Evolutionary conservation across 2,329 filamentous ascomycete species (phyloP).

Genomic region (Colletotrichum truncatum): DNA sequence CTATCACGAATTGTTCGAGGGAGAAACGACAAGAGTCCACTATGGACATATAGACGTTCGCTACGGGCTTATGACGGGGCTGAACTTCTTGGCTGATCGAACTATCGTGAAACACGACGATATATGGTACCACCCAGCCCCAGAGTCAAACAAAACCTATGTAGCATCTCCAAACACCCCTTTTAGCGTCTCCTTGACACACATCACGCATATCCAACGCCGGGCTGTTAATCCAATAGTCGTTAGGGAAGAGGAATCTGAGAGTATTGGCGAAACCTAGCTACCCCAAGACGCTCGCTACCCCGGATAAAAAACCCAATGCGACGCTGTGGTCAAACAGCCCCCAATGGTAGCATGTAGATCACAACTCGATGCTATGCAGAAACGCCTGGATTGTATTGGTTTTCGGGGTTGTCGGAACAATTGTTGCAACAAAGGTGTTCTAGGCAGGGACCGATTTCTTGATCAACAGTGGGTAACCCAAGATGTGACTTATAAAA

Average conservation of each 20-base stretch:
- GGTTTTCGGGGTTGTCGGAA: conserved; percentile 4
- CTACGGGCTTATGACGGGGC: neutral
- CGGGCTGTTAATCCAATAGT: too few relatives aligned
- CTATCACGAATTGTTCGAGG: neutral
- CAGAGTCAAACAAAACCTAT: conserved; percentile 3
- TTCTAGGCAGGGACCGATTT: neutral
- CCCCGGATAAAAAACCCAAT: too few relatives aligned
- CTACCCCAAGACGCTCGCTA: too few relatives aligned
- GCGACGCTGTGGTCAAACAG: too few relatives aligned
- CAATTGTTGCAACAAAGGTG: neutral
- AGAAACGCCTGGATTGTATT: neutral
- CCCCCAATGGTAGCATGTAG: neutral
- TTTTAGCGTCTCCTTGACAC: neutral
- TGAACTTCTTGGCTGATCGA: neutral
- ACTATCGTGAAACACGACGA: conserved; percentile 22
- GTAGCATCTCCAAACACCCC: neutral
- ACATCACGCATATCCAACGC: neutral
- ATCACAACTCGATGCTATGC: neutral
- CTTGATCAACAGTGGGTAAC: neutral
- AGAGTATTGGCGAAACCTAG: too few relatives aligned
- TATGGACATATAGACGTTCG: neutral
- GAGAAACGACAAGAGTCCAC: neutral
- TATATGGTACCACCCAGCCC: neutral
- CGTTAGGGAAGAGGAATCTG: too few relatives aligned
- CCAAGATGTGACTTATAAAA: neutral